Evolutionary conservation across 2,329 filamentous ascomycete genomes (phyloP).

Genomic region (Pseudocercospora macadamiae): DNA sequence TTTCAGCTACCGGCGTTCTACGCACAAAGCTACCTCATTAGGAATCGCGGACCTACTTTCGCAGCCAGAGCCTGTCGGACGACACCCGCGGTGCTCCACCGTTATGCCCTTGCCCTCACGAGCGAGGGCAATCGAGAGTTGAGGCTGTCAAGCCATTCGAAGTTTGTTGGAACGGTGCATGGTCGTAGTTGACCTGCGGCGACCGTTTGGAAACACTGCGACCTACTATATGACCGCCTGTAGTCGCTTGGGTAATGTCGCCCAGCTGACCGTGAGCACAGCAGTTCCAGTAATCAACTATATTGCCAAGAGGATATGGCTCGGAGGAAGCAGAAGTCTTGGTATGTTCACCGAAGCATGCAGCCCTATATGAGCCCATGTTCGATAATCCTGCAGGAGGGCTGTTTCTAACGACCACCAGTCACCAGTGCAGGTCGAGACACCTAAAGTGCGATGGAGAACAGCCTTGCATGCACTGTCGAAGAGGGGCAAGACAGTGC

Average conservation of each 20-base stretch:
- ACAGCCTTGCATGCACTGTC: slow-evolving; percentile 14
- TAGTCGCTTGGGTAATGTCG: background rate
- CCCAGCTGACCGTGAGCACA: background rate
- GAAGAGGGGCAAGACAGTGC: slow-evolving; percentile 5
- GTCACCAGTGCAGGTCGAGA: slow-evolving; percentile 16
- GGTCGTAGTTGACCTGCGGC: background rate
- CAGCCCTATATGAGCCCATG: too few species aligned
- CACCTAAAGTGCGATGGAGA: slow-evolving; percentile 19
- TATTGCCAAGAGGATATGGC: slow-evolving; percentile 4
- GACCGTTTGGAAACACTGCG: background rate
- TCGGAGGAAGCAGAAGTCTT: slow-evolving; percentile 16
- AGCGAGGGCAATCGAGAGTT: background rate
- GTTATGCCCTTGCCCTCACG: background rate
- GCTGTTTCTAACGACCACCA: slow-evolving; percentile 2
- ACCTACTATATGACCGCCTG: background rate
- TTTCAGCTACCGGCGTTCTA: background rate
- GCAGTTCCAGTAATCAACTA: background rate
- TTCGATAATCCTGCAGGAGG: slow-evolving; percentile 13
- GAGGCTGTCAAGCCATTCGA: background rate
- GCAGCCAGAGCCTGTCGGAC: background rate
- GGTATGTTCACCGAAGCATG: slow-evolving; percentile 7
- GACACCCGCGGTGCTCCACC: background rate
- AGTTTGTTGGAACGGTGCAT: background rate
- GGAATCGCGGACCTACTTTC: background rate
- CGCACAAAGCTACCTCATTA: background rate